A percentile compares a stretch with the other conserved stretches of the same genome.
These are phyloP conservation scores for Suillus americanus DNA, from an alignment of 768 basidiomycete genomes.

Conservation along the genomic window DNA sequence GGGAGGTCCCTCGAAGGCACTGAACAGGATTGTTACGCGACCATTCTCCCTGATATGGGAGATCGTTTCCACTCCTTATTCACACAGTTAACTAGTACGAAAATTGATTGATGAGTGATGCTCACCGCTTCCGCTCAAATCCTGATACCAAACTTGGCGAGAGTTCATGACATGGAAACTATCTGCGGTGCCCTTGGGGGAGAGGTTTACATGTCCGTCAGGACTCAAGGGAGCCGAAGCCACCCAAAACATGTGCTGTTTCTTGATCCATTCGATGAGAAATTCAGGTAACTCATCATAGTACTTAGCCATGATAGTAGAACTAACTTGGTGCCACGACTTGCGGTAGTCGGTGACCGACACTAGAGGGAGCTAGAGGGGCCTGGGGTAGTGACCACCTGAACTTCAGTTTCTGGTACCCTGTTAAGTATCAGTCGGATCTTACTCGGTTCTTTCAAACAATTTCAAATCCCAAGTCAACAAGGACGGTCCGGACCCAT, in stretches of 20 bases:
- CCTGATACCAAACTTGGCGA: constrained; percentile 70
- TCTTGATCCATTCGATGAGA: constrained; percentile 53
- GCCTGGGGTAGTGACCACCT: too few relatives aligned
- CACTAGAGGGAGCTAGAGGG: too few relatives aligned
- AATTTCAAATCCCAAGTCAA: too few relatives aligned
- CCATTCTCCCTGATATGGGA: constrained; percentile 64
- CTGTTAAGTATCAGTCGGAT: too few relatives aligned
- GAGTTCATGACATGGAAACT: constrained; percentile 60
- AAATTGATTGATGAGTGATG: background rate
- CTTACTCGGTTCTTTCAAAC: too few relatives aligned
- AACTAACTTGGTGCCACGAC: background rate
- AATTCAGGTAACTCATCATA: constrained; percentile 56
- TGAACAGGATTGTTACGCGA: constrained; percentile 62
- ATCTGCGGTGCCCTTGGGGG: constrained; percentile 63
- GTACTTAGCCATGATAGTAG: constrained; percentile 55
- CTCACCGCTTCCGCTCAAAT: constrained; percentile 65
- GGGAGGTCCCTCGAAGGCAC: constrained; percentile 61
- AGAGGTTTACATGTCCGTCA: constrained; percentile 64
- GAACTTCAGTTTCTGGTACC: too few relatives aligned
- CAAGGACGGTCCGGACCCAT: too few relatives aligned
- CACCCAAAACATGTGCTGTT: constrained; percentile 73
- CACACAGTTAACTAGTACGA: background rate
- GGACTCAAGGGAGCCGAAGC: constrained; percentile 60
- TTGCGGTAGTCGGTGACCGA: background rate
- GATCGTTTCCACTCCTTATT: constrained; percentile 56